Base-by-base conservation (phyloP, 768 basidiomycete species). In the Arthromyces matolae region DNA sequence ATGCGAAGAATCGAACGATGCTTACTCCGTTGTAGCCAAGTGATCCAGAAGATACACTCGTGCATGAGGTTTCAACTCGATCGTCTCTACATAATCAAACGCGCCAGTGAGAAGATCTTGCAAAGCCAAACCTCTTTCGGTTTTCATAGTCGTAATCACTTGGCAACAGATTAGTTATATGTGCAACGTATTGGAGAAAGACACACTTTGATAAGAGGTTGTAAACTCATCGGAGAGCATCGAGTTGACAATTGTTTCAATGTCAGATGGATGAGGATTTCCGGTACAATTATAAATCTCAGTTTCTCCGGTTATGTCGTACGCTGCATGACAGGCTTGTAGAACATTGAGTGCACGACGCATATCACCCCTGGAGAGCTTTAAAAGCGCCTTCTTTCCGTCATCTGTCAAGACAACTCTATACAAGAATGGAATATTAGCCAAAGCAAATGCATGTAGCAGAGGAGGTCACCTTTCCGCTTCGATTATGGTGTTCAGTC, bases 171-270 rank as follows among this genome's bases (percentile, higher is more conserved):
- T 19, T 32, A 47, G 8, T 36, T 13, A 47, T 47, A 39, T 13
- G 24, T 8, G 6, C 6, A 19, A 47, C 3, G 32, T 32, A 41
- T 23, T 32, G 42, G 23, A 36, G 27, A 64, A 24, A 36, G 27
- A 64, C 80, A 32, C 53, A 90, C 90, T 81, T 59, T 84, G 80
- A 63, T 93, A 93, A 14, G 88, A 83, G 0, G 88, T 93, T 1
- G 92, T 93, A 56, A 98, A 98, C 58, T 96, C 93, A 57, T 97
- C 93, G 4, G 86, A 80, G 61, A 98, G 80, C 96, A 99, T 98
- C 8, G 89, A 90, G 53, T 90, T 85, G 25, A 98, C 90, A 32
- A 99, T 88, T 9, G 81, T 79, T 61, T 94, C 92, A 37, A 99
- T 92, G 67, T 99, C 96, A 22, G 81, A 78, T 0, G 96, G 96